Evolutionary conservation across 345 rosid genomes (phyloP).

Genomic region (Pelargonium nanum): DNA sequence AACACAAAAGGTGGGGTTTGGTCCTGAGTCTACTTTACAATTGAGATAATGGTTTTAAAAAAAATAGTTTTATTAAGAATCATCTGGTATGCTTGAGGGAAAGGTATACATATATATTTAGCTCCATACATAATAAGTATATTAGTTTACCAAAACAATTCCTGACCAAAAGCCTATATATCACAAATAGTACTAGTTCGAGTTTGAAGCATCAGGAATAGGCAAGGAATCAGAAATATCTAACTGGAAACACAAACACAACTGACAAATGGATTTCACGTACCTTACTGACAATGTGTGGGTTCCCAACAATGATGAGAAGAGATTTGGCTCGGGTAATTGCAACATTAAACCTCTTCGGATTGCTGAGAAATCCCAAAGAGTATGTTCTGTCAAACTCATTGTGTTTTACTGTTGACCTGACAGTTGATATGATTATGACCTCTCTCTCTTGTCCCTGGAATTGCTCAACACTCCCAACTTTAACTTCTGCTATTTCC

Average conservation of each 20-base stretch:
- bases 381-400: constrained; percentile 31
- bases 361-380: constrained; percentile 49
- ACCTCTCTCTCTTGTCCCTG: constrained; percentile 60
- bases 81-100: no score
- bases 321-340: constrained; percentile 43
- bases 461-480: constrained; percentile 66
- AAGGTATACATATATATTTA: no score
- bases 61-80: no score
- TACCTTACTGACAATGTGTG: constrained; percentile 48
- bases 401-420: constrained; percentile 46
- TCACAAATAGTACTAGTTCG: no score
- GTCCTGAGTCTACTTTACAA: no score
- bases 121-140: no score
- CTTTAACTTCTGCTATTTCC: constrained; percentile 38
- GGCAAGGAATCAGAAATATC: neutral
- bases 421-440: constrained; percentile 49
- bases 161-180: no score
- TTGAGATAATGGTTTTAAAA: no score
- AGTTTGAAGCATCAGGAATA: neutral
- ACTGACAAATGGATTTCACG: neutral
- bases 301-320: constrained; percentile 45
- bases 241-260: neutral
- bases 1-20: no score
- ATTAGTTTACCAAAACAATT: no score
- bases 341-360: constrained; percentile 50